phyloP scores from a whole-genome alignment of 208 protist species.

The Trypanosoma melophagium region DNA sequence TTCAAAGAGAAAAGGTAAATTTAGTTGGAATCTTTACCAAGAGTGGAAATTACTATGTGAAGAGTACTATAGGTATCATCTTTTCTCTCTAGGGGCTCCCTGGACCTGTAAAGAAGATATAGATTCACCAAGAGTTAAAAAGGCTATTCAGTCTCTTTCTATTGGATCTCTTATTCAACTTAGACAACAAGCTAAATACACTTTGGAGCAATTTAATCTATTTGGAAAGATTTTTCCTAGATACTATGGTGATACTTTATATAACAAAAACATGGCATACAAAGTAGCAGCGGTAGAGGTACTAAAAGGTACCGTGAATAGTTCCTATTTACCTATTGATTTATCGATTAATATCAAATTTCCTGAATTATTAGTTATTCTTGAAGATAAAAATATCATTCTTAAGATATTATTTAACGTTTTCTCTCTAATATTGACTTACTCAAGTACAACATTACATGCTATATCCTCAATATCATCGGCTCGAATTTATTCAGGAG shows the following conservation, averaged over 20 bases:
- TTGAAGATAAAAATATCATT: not conserved
- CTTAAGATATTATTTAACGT: constrained; percentile 5
- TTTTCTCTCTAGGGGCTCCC: constrained; percentile 13
- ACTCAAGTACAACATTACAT: not conserved
- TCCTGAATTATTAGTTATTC: constrained; percentile 4
- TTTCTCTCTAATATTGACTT: constrained; percentile 1
- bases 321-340: not conserved
- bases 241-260: constrained; percentile 21
- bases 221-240: constrained; percentile 16
- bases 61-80: constrained; percentile 34
- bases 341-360: constrained; percentile 9
- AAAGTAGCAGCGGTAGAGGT: constrained; percentile 21
- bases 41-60: constrained; percentile 34
- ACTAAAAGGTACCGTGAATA: not conserved
- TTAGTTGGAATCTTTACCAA: constrained; percentile 36
- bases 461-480: constrained; percentile 3
- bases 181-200: constrained; percentile 22
- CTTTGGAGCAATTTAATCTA: constrained; percentile 14
- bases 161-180: constrained; percentile 28
- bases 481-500: not conserved
- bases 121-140: not conserved
- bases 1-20: constrained; percentile 19
- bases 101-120: constrained; percentile 4
- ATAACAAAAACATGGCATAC: not conserved
- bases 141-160: constrained; percentile 14